Evolutionary conservation across 257 asterid species (phyloP), one percentile per base, ranked within the genome.

Genomic region (Plantago ovata): DNA sequence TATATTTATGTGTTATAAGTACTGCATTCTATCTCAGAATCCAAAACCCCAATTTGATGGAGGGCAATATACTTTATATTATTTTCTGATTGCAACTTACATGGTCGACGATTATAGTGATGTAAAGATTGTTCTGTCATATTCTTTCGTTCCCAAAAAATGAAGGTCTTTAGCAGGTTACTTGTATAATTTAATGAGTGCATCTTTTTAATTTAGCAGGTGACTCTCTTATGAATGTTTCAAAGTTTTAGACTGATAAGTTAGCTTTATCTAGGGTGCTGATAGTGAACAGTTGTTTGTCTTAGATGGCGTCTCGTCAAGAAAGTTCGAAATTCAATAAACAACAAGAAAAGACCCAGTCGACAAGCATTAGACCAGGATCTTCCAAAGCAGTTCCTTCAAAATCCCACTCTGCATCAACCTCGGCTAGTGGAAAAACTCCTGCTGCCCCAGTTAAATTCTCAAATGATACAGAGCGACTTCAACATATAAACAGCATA

Each of bases 401-500:
- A 19, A 81, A 68, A 60, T 53, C 73, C 33, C 16, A 63, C 53
- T 52, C 74, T 58, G 40, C 64, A 24, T 56, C 87, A 46, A 63
- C 68, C 51, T 50, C 56, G 47, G 80, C 60, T 7, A 75, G 53
- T 74, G 77, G 70, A 38, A 86, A 84, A 69, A 65, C 94, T 71
- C 68, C 80, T 64, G 84, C 79, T 33, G 45, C 83, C 47, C 75
- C 79, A 21, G 71, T 82, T 67, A 89, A 89, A 70, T 93, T 93
- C 76, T 93, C 97, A 3, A 82, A 78, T 61, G 90, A 86, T 61
- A 89, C 94, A 1, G 92, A 80, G 56, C 80, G 94, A 39, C 97
- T 93, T 67, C 97, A 86, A 63, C 84, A 81, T 48, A 89, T 89
- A 62, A 82, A 89, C 69, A 93, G 89, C 81, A 84, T 93, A 60